Evolutionary conservation across 306 rosid genomes (phyloP), one percentile per base, ranked within the genome.

Genomic region (Vachellia collinsii): DNA sequence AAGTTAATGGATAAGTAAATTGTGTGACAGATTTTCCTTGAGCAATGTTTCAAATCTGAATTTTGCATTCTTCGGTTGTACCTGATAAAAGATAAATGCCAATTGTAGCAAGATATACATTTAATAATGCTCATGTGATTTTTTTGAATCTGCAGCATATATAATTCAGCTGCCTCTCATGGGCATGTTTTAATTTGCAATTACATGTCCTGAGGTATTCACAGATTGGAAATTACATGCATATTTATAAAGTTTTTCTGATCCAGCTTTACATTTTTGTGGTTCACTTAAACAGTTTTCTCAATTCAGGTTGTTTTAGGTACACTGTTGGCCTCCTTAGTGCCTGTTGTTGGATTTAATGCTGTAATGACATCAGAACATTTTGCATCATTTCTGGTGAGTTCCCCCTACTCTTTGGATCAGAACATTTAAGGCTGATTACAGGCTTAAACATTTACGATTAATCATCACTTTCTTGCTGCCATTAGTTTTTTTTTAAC

Each of bases 321-420:
- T 78, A 94, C 98, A 19, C 82, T 92, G 59, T 84, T 94, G 88
- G 98, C 98, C 64, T 65, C 98, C 8, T 81, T 94, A 87, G 98
- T 94, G 63, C 98, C 98, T 12, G 98, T 94, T 25, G 98, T 94
- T 81, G 98, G 98, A 76, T 94, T 94, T 73, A 94, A 94, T 81
- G 98, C 98, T 42, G 97, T 94, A 61, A 86, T 94, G 93, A 94
- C 98, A 68, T 94, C 98, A 29, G 98, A 94, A 85, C 97, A 94
- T 86, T 94, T 94, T 88, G 97, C 94, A 39, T 94, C 98, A 68
- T 94, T 94, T 83, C 88, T 94, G 95, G 98, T 92, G 77, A 88
- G 97, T 82, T 59, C n/a, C 59, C 37, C 51, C 22, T 59, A 59
- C 22, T 51, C 22, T 14, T 50, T 50, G 11, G 44, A 41, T 41